Base-by-base conservation (phyloP, 2,329 filamentous ascomycete genomes). In the Microcyclospora tardicrescens region DNA sequence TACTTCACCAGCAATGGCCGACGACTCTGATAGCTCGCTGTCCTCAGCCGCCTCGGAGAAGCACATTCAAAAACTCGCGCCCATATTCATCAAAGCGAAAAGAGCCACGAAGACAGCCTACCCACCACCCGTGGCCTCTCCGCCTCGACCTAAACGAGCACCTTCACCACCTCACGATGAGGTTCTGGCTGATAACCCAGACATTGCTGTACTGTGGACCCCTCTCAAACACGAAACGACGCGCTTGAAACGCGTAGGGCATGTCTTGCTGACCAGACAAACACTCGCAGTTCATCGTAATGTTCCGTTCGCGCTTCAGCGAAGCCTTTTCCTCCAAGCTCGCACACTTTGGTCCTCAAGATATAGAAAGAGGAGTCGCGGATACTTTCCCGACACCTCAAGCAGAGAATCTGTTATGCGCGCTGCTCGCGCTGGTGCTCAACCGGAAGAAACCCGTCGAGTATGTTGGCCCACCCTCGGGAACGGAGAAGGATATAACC, bases 371-470 rank as follows among this genome's bases (percentile, higher is more conserved):
- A 60, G 91, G 91, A 37, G 75, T 95, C 37, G 76, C 79, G 44
- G 84, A 89, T 58, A 65, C 72, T 35, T 65, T 79, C 15, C 87
- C 89, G 2, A 84, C 86, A 52, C 80, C 93, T 54, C 80, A 87
- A 56, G 79, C 84, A 34, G 89, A 96, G 66, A 75, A 79, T 50
- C 77, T 98, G 42, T 70, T 98, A 16, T 98, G 93, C 68, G 86
- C 86, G 45, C 65, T 98, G 48, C 69, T 98, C 33, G 80, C 83
- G 27, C 69, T 98, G 52, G 75, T 95, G 39, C 71, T 98, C 55
- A 98, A 98, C 63, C 80, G 91, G 61, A 96, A 98, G 70, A 94
- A 98, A 61, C 87, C 94, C 65, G 84, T 96, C 59, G 94, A 98
- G 91, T 96, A 75, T 63, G 85, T 67, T 49, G 45, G 46, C 46